phyloP scores from a whole-genome alignment of 805 yeast genomes.

The Brettanomyces nanus region DNA sequence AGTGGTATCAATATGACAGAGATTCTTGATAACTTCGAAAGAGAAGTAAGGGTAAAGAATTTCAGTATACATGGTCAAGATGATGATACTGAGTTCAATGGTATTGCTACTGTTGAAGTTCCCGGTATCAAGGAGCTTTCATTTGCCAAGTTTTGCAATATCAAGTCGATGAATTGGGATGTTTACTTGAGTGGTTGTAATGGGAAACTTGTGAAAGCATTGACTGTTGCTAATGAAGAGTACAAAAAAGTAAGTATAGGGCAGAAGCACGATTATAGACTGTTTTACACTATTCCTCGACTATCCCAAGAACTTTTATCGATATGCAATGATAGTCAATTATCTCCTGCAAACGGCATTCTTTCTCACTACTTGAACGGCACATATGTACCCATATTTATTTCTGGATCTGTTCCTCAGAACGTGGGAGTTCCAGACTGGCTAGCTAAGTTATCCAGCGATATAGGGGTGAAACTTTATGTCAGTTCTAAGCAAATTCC shows the following conservation, averaged over 20 bases:
- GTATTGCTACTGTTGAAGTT: not conserved
- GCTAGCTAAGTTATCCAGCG: not conserved
- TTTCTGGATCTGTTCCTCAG: not conserved
- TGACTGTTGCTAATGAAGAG: not conserved
- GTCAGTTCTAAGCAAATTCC: not conserved
- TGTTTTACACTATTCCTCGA: not conserved
- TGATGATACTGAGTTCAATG: not conserved
- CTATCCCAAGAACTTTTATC: not conserved
- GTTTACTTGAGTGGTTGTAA: conserved; percentile 7
- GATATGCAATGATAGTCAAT: not conserved
- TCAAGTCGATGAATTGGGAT: conserved; percentile 7
- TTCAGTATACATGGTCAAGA: not conserved
- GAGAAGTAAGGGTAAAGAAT: not conserved
- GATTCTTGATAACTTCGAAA: not conserved
- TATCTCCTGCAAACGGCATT: not conserved
- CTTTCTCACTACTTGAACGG: not conserved
- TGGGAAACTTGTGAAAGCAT: not conserved
- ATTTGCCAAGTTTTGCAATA: not conserved
- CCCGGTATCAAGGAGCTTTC: not conserved
- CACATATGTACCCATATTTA: not conserved
- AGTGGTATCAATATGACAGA: not conserved
- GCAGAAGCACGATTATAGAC: not conserved
- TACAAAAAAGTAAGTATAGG: not conserved
- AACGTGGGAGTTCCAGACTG: not conserved
- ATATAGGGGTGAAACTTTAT: not conserved